Evolutionary conservation across 495 filamentous ascomycete species (phyloP), one percentile per base, ranked within the genome.

Genomic region (Letharia columbiana): DNA sequence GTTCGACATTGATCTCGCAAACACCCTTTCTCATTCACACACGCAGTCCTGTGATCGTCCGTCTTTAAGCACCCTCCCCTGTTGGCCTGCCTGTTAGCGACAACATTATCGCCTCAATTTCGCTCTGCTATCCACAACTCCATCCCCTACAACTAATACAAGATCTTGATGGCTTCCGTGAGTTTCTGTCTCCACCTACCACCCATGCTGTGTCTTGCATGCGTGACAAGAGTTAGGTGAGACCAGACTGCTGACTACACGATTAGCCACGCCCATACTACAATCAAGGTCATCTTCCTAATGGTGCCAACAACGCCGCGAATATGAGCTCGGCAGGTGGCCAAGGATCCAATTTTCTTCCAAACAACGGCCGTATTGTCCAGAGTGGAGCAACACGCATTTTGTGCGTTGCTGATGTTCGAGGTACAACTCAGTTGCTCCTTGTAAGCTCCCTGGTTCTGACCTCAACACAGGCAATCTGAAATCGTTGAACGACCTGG

Each of bases 351-450:
- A 75, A 67, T 69, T 79, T 84, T 64, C 83, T 84, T 66, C 86
- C 82, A 60, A 89, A 86, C 77, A 87, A 86, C 76, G 86, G 84
- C 67, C 80, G 85, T 68, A 77, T 99, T 58, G 86, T 96, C 71
- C 91, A 98, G 77, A 89, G 85, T 59, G 92, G 90, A 40, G 87
- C 88, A 56, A 88, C 86, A 64, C 84, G 94, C 75, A 87, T 99
- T 61, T 82, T 99, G 64, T 98, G 95, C 78, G 88, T 99, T 78
- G 95, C 95, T 31, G 95, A 99, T 78, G 93, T 99, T 69, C 85
- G 95, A 89, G 95, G 94, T 97, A 84, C 62, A 81, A 40, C 37
- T 52, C 20, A 61, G 31, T n/a, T 23, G 20, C 28, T 57, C 31
- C 45, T 45, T 37, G 44, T 31, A 23, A 40, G 4, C 28, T 35